Base-by-base conservation (phyloP, 139 green algal species). In the Astrephomene gubernaculifera region DNA sequence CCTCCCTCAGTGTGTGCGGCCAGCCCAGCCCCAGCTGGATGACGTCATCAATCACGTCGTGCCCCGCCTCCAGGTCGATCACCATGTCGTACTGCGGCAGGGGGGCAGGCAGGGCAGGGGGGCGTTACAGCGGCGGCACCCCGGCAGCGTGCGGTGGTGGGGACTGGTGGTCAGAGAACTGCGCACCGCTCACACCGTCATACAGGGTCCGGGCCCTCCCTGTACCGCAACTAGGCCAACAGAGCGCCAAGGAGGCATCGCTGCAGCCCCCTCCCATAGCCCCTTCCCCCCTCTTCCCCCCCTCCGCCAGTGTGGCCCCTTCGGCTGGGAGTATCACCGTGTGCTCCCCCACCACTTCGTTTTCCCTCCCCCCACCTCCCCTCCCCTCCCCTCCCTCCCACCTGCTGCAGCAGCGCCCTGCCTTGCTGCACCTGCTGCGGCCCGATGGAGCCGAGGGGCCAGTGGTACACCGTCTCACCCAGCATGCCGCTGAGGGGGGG, bases 1-100 rank as follows among this genome's bases (percentile, higher is more conserved):
- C 78, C 43, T 84, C 43, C 29, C 78, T 35, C 61, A 84, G 78
- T 22, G 78, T 84, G 64, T 84, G 61, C 33, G 78, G 78, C 78
- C 78, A 84, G 78, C 78, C 78, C 39, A 74, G 61, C 29, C 78
- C 78, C 63, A 64, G 43, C 63, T 65, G 22, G 27, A 74, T 84
- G 14, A 84, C 43, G 43, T 74, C 27, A 17, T 84, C 78, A 61
- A 74, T 22, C 43, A 52, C 63, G 21, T 84, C 78, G 64, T 84
- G 78, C 1, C 78, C 78, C 60, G 45, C 78, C 78, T 74, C 78
- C 61, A 84, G 64, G 41, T 84, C 78, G 3, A 84, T 53, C 25
- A 84, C 31, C 53, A 84, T 24, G 78, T 84, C 78, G 63, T 75
- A 84, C 78, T 84, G 78, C 31, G 38, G 4, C 8, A 5, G 17